Evolutionary conservation across 2,329 filamentous ascomycete species (phyloP), one percentile per base, ranked within the genome.

Genomic region (Penicillium frequentans): DNA sequence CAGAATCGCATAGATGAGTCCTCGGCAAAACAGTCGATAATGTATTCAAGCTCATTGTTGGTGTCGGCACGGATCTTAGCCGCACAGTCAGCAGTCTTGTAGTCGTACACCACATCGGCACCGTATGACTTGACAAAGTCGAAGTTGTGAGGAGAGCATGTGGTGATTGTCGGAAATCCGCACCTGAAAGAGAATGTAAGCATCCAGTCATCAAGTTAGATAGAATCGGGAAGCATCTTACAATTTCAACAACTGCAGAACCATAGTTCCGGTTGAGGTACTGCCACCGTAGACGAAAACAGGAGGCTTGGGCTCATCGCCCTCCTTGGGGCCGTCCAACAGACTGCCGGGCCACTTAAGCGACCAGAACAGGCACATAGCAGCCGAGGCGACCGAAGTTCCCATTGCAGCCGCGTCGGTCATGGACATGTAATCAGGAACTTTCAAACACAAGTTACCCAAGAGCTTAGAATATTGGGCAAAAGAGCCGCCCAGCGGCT

Each of bases 51-150:
- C 1, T 52, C 55, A 64, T 76, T 73, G 4, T 57, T 45, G 0
- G 80, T 82, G 63, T 74, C 73, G 1, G 56, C 62, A 4, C 70
- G 66, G 51, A 81, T 78, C 10, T 74, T 70, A 0, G 57, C 56
- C 5, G 64, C 75, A 58, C 71, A 76, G 2, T 66, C 70, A 0
- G 73, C 60, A 0, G 63, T 67, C 42, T 65, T 61, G 61, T 84
- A 80, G 66, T 84, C 79, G 61, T 83, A 81, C 5, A 69, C 72
- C 5, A 68, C 64, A 5, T 71, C 73, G 1, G 82, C 82, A 1
- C 82, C 82, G 31, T 70, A 74, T 0, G 55, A 55, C 35, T 71
- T 68, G n/a, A 75, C 76, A 1, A 81, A 70, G 2, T 73, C 73
- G 50, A 73, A 74, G 59, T 81, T 82, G 33, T 58, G 52, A 0